phyloP scores from a whole-genome alignment of 2,329 filamentous ascomycete genomes.

The Calonectria pauciramosa region DNA sequence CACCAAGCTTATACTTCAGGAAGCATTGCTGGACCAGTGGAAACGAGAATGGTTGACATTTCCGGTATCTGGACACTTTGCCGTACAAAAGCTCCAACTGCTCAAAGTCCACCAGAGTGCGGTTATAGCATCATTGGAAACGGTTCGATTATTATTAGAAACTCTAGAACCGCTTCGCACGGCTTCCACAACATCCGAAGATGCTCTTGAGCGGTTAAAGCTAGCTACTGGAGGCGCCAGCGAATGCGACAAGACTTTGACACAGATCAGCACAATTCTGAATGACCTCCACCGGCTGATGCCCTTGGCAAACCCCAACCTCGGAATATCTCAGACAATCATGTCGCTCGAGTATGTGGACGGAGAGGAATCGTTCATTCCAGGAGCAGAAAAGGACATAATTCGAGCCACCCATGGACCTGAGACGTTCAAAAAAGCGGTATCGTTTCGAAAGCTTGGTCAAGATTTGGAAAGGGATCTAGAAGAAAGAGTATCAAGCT shows the following conservation, averaged over 20 bases:
- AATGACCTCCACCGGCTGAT: not conserved
- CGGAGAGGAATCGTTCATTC: not conserved
- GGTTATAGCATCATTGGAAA: not conserved
- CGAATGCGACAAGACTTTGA: not conserved
- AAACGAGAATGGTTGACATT: not conserved
- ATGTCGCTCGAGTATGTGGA: not conserved
- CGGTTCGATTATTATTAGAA: not conserved
- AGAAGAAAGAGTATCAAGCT: not conserved
- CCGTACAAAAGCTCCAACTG: not conserved
- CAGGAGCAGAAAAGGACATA: not conserved
- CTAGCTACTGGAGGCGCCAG: not conserved
- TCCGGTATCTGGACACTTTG: not conserved
- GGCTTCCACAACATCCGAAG: not conserved
- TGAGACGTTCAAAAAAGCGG: not conserved
- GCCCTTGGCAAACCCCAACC: not conserved
- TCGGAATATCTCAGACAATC: not conserved
- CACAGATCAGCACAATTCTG: not conserved
- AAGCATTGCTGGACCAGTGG: not conserved
- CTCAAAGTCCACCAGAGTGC: not conserved
- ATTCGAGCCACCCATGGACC: not conserved
- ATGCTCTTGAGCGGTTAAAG: not conserved
- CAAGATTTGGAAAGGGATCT: not conserved
- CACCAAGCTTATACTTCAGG: not conserved
- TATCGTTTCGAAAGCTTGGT: not conserved
- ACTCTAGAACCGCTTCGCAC: not conserved